Conservation (phyloP, 495 filamentous ascomycete genomes). For the Xeromyces bisporus region DNA sequence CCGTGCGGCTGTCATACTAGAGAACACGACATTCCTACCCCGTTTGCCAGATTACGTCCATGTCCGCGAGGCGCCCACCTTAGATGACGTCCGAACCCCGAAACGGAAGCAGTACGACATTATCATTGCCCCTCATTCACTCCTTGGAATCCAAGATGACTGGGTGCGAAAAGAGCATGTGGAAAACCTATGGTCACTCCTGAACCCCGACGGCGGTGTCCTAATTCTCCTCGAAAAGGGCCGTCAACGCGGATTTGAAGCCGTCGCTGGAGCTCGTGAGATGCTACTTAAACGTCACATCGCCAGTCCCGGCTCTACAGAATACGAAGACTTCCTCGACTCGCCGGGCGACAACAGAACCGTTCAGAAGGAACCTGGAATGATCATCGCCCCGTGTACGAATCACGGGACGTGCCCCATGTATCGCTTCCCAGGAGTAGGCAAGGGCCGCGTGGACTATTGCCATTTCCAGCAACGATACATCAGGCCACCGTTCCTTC, state of each 20-base stretch:
- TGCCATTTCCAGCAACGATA: conserved; percentile 86
- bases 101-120: conserved; percentile 71
- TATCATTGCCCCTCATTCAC: conserved; percentile 71
- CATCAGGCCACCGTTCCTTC: conserved; percentile 66
- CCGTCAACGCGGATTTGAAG: conserved; percentile 78
- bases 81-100: conserved; percentile 26
- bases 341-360: conserved; percentile 18
- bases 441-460: conserved; percentile 62
- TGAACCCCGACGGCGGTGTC: conserved; percentile 71
- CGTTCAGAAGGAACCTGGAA: conserved; percentile 50
- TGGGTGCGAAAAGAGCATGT: conserved; percentile 58
- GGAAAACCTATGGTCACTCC: conserved; percentile 74
- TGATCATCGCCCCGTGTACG: conserved; percentile 93
- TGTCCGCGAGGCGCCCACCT: conserved; percentile 27
- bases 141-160: conserved; percentile 56
- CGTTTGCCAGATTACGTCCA: conserved; percentile 86
- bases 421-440: conserved; percentile 53
- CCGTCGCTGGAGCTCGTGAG: conserved; percentile 65
- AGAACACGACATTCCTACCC: conserved; percentile 84
- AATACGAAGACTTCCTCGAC: conserved; percentile 24
- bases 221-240: conserved; percentile 86
- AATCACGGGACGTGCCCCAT: conserved; percentile 82
- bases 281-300: conserved; percentile 63
- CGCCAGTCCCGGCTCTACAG: conserved; percentile 39
- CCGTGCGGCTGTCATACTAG: conserved; percentile 56